Evolutionary conservation across 169 alveolate species (phyloP).

Genomic region (Plasmodium blacklocki): DNA sequence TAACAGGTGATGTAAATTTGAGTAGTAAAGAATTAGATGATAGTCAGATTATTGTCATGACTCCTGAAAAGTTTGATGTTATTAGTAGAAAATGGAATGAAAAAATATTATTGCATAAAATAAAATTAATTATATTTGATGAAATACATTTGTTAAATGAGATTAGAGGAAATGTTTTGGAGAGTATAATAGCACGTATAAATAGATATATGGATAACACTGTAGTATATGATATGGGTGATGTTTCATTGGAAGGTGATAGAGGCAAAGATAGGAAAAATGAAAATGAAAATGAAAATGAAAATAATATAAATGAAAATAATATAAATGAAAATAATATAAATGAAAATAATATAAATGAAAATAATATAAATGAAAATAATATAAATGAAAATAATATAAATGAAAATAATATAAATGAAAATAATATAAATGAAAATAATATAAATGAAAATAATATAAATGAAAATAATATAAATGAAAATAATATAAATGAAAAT

Average conservation of each 20-base stretch:
- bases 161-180: conserved; percentile 99
- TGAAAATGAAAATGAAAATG: no score
- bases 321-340: no score
- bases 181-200: conserved; percentile 99
- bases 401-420: no score
- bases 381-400: no score
- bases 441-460: no score
- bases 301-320: neutral
- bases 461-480: no score
- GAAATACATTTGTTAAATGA: conserved; percentile 99
- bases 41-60: conserved; percentile 98
- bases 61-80: conserved; percentile 99
- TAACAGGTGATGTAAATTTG: conserved; percentile 97
- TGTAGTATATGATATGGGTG: conserved; percentile 80
- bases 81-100: conserved; percentile 98
- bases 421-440: neutral
- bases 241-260: conserved; percentile 84
- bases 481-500: neutral
- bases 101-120: conserved; percentile 91
- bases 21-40: conserved; percentile 96
- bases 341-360: no score
- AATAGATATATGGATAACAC: conserved; percentile 88
- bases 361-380: neutral
- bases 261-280: neutral
- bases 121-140: conserved; percentile 98